A percentile compares a stretch with the other conserved stretches of the same genome.
These are phyloP conservation scores for Erodium texanum DNA, from an alignment of 441 rosid genomes.

Conservation along the genomic window DNA sequence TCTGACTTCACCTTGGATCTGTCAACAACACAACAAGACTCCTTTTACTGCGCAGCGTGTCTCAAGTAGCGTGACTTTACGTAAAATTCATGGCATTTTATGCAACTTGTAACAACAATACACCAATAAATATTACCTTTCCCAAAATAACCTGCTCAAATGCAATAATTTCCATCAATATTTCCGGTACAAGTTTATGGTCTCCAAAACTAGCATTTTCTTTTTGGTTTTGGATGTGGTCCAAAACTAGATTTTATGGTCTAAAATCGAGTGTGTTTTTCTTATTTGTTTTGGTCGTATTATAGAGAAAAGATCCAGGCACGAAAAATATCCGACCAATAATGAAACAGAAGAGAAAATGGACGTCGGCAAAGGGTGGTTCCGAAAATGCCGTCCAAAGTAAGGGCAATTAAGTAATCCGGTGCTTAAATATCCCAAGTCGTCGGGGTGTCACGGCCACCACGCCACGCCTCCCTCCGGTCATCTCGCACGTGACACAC, in stretches of 20 bases:
- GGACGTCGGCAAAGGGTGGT: background rate
- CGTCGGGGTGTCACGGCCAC: conserved; percentile 18
- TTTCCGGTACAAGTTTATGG: too few species aligned
- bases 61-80: conserved; percentile 1
- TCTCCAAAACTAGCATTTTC: background rate
- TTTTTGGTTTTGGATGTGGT: background rate
- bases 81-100: conserved; percentile 3
- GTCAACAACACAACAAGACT: background rate
- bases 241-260: background rate
- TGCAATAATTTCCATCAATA: background rate
- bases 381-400: conserved; percentile 5
- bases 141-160: background rate
- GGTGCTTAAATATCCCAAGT: conserved; percentile 15
- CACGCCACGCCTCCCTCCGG: conserved; percentile 10
- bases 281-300: background rate
- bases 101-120: background rate
- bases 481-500: conserved; percentile 26
- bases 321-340: background rate
- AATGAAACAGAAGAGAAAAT: background rate
- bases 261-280: background rate
- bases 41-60: background rate
- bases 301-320: background rate
- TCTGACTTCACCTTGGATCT: conserved; percentile 1
- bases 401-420: background rate
- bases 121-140: background rate